Evolutionary conservation across 2,329 filamentous ascomycete genomes (phyloP).

Genomic region (Ceratocystiopsis sp.): DNA sequence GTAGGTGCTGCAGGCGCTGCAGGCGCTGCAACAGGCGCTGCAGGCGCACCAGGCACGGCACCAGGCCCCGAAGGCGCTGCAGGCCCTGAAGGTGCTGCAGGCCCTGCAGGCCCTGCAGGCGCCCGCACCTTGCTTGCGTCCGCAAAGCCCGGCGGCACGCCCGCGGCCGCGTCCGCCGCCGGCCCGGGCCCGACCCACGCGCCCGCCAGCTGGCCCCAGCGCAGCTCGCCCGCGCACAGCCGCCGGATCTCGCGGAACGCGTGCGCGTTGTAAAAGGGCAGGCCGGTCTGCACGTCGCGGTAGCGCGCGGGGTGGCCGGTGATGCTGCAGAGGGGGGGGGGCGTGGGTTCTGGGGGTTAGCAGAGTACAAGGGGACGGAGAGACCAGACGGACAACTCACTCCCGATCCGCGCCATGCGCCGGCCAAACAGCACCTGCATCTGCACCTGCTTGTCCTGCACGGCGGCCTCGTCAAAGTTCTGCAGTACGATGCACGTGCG

Average conservation of each 20-base stretch:
- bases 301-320: slow-evolving; percentile 70
- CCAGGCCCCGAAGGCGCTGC: no score
- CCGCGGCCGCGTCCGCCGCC: slow-evolving; percentile 46
- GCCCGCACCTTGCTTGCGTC: slow-evolving; percentile 8
- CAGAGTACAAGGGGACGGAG: not conserved
- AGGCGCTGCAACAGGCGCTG: not conserved
- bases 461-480: slow-evolving; percentile 38
- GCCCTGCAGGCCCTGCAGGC: not conserved
- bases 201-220: slow-evolving; percentile 66
- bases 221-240: slow-evolving; percentile 54
- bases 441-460: slow-evolving; percentile 39
- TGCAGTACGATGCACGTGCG: slow-evolving; percentile 42
- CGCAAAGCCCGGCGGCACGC: slow-evolving; percentile 65
- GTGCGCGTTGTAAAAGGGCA: slow-evolving; percentile 62
- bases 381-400: slow-evolving; percentile 19
- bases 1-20: not conserved
- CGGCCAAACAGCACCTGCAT: slow-evolving; percentile 41
- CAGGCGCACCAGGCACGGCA: not conserved
- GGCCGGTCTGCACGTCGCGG: slow-evolving; percentile 66
- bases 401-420: slow-evolving; percentile 39
- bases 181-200: slow-evolving; percentile 58
- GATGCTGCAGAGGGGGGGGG: slow-evolving; percentile 54
- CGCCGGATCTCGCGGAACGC: slow-evolving; percentile 73
- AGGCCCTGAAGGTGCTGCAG: not conserved
- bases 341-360: slow-evolving; percentile 26